phyloP scores from a whole-genome alignment of 345 rosid species.

The Carallia pectinifolia region DNA sequence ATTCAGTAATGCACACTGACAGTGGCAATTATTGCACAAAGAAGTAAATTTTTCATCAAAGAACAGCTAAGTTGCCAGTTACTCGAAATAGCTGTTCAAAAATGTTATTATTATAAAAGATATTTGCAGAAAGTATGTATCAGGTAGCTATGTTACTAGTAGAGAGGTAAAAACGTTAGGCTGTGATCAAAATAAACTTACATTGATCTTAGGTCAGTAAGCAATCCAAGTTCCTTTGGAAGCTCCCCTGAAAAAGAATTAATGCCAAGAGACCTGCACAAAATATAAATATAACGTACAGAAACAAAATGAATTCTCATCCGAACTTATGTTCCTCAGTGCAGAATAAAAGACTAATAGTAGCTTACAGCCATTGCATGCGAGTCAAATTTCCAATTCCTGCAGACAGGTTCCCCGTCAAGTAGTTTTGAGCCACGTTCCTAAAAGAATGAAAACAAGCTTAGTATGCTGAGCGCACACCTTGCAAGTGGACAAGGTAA shows the following conservation, averaged over 20 bases:
- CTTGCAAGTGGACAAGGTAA: background rate
- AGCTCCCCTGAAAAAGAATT: constrained; percentile 64
- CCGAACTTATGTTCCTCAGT: background rate
- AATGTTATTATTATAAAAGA: too few species aligned
- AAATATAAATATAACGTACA: constrained; percentile 1
- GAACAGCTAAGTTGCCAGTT: too few species aligned
- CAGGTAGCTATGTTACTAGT: too few species aligned
- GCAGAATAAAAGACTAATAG: background rate
- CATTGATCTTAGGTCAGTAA: constrained; percentile 46
- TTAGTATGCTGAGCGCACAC: background rate
- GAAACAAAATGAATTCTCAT: background rate
- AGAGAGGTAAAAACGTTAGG: too few species aligned
- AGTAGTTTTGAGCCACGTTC: constrained; percentile 45
- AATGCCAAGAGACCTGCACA: constrained; percentile 45
- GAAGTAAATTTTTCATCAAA: too few species aligned
- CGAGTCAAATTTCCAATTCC: constrained; percentile 46
- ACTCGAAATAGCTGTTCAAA: background rate
- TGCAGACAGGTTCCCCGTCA: constrained; percentile 50
- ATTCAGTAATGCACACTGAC: too few species aligned
- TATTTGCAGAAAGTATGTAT: too few species aligned
- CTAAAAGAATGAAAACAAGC: constrained; percentile 23
- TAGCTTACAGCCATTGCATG: constrained; percentile 62
- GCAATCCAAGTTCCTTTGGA: constrained; percentile 65
- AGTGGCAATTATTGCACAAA: too few species aligned
- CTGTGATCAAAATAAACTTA: constrained; percentile 26